phyloP scores from a whole-genome alignment of 2,329 filamentous ascomycete genomes.

The Aureobasidium sp. region DNA sequence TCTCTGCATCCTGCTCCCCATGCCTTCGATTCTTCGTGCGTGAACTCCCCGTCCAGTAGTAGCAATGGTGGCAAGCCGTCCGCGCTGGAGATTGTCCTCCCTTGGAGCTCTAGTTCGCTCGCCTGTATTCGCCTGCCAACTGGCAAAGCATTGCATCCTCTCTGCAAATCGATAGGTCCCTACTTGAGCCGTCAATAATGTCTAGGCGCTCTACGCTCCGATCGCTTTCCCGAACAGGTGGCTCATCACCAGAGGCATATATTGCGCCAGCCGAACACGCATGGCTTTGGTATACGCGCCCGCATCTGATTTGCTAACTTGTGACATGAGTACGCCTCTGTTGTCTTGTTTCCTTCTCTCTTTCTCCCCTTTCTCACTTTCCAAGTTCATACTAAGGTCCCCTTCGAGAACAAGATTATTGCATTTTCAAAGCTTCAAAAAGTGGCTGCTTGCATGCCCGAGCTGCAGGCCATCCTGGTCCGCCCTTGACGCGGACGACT shows the following conservation, averaged over 20 bases:
- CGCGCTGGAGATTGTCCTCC: neutral
- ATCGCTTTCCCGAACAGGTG: constrained; percentile 10
- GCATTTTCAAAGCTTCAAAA: neutral
- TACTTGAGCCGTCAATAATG: constrained; percentile 4
- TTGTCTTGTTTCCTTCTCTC: constrained; percentile 1
- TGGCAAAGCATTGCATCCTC: neutral
- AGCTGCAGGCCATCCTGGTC: constrained; percentile 12
- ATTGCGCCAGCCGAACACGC: constrained; percentile 10
- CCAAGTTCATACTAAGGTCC: neutral
- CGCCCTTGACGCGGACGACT: constrained; percentile 1
- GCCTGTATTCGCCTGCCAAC: neutral
- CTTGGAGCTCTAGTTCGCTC: constrained; percentile 1
- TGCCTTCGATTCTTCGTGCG: constrained; percentile 1
- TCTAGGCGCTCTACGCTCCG: constrained; percentile 9
- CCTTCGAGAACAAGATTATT: neutral
- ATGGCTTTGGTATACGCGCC: constrained; percentile 12
- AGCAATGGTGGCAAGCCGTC: neutral
- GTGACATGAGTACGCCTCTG: constrained; percentile 1
- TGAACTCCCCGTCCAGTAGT: constrained; percentile 1
- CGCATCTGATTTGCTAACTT: constrained; percentile 2
- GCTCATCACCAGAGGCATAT: constrained; percentile 7
- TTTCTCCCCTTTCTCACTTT: neutral
- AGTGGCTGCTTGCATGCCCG: constrained; percentile 10
- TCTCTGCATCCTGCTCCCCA: constrained; percentile 9
- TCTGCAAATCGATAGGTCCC: constrained; percentile 1